Base-by-base conservation (phyloP, 192 early-diverging fungal species). In the Haplosporangium gracile region DNA sequence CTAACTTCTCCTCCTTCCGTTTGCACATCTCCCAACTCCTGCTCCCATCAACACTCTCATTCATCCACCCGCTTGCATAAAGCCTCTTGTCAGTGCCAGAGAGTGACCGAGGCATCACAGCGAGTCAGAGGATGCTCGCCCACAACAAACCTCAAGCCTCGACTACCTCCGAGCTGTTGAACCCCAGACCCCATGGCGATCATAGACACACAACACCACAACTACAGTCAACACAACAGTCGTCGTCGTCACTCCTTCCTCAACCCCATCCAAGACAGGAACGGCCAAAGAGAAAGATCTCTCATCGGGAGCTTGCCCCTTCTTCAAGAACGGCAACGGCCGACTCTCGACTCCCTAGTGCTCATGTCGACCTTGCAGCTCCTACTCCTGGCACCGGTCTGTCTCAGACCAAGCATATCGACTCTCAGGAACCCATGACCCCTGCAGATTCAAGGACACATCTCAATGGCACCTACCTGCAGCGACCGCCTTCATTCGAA, bases 61-160 rank as follows among this genome's bases (percentile, higher is more conserved):
- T 29, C 29, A 29, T 29, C 9, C 29, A 65, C 24, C 16, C n/a
- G 8, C n/a, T 15, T 29, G 10, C 60, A 43, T 43, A 53, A 53
- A 55, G n/a, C 55, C 8, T 10, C 15, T 57, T 9, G n/a, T 15
- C 60, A 65, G 2, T 9, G 13, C 29, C 60, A 65, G 60, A 65
- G 60, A 65, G 60, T 29, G 29, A 32, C 9, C 29, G 11, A 32
- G 60, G 26, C 60, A 65, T 3, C 60, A 65, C 4, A 11, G 60
- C 60, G 60, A 65, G 60, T 65, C 60, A 32, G 60, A 65, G 60
- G 60, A 65, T 65, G 60, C 60, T 65, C 60, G 60, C 60, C 60
- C 60, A 65, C 29, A 65, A 65, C 60, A 65, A 65, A 65, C 60
- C 60, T 65, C 60, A 65, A 65, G 60, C 60, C 60, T 65, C 60